Conservation (phyloP, 768 basidiomycete species). For the Boletus edulis region DNA sequence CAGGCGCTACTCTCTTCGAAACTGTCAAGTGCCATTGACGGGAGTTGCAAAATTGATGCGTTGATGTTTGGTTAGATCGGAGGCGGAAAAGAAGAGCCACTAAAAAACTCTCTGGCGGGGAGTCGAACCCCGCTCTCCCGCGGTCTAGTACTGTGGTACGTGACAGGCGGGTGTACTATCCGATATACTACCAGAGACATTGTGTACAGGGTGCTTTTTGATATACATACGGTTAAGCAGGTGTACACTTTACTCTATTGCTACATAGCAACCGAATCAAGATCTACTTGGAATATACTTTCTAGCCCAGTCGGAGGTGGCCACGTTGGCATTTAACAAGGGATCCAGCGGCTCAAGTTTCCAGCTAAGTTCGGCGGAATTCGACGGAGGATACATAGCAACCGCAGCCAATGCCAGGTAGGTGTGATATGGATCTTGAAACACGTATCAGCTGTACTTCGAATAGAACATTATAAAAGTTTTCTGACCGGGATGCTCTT, state of each 20-base stretch:
- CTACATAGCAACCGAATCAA: conserved; percentile 6
- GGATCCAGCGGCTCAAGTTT: conserved; percentile 61
- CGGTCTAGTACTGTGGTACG: conserved; percentile 13
- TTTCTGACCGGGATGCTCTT: conserved; percentile 68
- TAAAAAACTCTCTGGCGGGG: conserved; percentile 41
- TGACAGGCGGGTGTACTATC: conserved; percentile 53
- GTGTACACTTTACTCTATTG: too few species aligned
- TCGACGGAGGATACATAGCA: conserved; percentile 56
- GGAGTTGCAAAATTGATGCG: neutral
- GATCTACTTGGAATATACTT: conserved; percentile 45
- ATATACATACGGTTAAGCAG: neutral
- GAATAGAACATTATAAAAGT: neutral
- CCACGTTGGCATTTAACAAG: conserved; percentile 63
- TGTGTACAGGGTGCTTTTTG: accelerated
- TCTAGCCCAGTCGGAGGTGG: conserved; percentile 67
- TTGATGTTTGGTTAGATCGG: neutral
- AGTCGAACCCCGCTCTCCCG: conserved; percentile 46
- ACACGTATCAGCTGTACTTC: conserved; percentile 8
- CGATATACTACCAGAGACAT: conserved; percentile 48
- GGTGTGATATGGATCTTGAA: conserved; percentile 89
- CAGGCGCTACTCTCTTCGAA: conserved; percentile 46
- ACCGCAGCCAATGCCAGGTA: conserved; percentile 86
- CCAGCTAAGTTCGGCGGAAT: conserved; percentile 44
- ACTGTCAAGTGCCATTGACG: conserved; percentile 45
- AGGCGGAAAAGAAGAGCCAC: neutral